Percentiles rank a stretch among this genome's conserved stretches.
Evolutionary conservation across 306 rosid genomes (phyloP).

Genomic region (Cicer cuneatum): DNA sequence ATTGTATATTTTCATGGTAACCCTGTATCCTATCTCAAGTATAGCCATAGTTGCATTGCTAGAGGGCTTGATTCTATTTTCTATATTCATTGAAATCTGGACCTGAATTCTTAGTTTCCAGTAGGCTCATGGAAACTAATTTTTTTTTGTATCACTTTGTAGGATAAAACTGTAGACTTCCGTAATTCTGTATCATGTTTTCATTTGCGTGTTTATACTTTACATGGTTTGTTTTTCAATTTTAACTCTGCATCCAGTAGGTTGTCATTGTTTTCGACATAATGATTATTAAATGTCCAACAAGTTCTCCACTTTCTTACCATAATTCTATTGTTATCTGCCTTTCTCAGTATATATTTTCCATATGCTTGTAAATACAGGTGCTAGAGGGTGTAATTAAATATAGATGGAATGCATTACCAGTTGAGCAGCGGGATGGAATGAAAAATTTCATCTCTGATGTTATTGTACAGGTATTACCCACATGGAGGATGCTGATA

Average conservation of each 20-base stretch:
- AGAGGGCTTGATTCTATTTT: not conserved
- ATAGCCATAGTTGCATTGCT: too few species aligned
- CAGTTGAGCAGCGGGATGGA: conserved; percentile 91
- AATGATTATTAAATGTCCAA: not conserved
- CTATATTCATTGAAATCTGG: too few species aligned
- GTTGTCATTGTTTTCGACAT: conserved; percentile 5
- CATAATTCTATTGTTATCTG: not conserved
- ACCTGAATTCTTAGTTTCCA: not conserved
- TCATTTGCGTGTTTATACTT: not conserved
- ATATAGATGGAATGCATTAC: conserved; percentile 97
- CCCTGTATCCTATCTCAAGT: too few species aligned
- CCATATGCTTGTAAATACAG: conserved; percentile 49
- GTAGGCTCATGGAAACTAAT: not conserved
- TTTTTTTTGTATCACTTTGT: not conserved
- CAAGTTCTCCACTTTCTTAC: conserved; percentile 3
- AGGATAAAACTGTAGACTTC: conserved; percentile 1
- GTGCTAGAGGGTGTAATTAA: conserved; percentile 98
- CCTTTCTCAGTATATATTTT: conserved; percentile 2
- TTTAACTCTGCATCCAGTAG: conserved; percentile 25
- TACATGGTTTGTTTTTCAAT: not conserved
- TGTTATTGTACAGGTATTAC: conserved; percentile 85
- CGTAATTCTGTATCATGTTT: conserved; percentile 6
- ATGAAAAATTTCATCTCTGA: conserved; percentile 98
- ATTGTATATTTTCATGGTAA: too few species aligned
- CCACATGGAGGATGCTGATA: not conserved